Base-by-base conservation (phyloP, 2,329 filamentous ascomycete genomes). In the Hansfordia pulvinata region DNA sequence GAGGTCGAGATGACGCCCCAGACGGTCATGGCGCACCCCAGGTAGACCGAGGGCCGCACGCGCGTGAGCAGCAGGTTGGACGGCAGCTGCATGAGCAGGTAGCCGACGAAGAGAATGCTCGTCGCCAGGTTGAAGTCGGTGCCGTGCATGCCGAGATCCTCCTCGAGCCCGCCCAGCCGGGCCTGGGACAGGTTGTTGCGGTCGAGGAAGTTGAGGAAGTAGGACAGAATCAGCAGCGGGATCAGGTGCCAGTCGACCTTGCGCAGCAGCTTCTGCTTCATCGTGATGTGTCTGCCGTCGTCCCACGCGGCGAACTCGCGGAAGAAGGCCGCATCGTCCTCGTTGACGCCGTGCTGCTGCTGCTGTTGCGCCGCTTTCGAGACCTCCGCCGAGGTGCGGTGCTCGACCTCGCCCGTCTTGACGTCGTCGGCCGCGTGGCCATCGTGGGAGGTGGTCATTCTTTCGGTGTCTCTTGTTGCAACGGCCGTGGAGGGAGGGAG, bases 41-140 rank as follows among this genome's bases (percentile, higher is more conserved):
- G 53, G 33, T 70, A 74, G 2, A 64, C 30, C 2, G 62, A 64
- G 1, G 69, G 69, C 8, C 58, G 53, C 17, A 69, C 47, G 3
- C 61, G 51, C 0, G 67, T 71, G 3, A 75, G 47, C 0, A 69
- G 38, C 30, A 75, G 52, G 33, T 76, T 76, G 0, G 67, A 72
- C 0, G 70, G 71, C 0, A 76, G 47, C 40, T 76, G 69, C 60
- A 74, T 72, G 9, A 72, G 46, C 1, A 75, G 49, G 36, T 76
- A 76, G 4, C 69, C 61, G 2, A 71, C 64, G 32, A 70, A 72
- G 17, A 69, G 49, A 36, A 69, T 64, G 32, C 58, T 61, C 4
- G 61, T 66, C 8, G 60, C 59, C 2, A 69, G 44, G 35, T 71
- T 70, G 39, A 66, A 72, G 25, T 74, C 62, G 3, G 63, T 70